Conservation (phyloP, 805 yeast species). For the Lipomyces japonicus region DNA sequence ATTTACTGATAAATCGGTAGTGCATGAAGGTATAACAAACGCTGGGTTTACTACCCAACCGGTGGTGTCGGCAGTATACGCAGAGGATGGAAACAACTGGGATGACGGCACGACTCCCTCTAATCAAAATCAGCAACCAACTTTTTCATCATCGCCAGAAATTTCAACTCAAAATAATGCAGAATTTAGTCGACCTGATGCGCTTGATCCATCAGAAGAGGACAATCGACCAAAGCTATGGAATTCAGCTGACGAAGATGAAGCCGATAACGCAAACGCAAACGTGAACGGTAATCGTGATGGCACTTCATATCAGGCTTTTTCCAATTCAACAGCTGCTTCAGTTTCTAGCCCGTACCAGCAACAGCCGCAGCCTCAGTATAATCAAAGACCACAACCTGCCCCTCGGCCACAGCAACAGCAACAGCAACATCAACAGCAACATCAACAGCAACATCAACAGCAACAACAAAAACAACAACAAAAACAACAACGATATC, state of each 20-base stretch:
- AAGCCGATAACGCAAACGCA: background rate
- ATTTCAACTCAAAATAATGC: background rate
- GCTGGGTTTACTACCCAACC: constrained; percentile 4
- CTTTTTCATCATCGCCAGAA: background rate
- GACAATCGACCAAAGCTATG: constrained; percentile 19
- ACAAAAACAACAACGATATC: background rate
- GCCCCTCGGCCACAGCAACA: constrained; percentile 7
- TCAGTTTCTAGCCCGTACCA: constrained; percentile 3
- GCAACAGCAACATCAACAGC: background rate
- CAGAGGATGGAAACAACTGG: constrained; percentile 18
- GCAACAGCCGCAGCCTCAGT: constrained; percentile 7
- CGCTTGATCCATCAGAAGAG: constrained; percentile 3
- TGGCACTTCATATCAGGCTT: background rate
- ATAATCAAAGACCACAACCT: constrained; percentile 3
- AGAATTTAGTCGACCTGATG: background rate
- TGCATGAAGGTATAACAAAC: background rate
- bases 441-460: background rate
- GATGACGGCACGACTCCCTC: constrained; percentile 2
- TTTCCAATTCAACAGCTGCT: background rate
- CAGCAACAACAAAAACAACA: background rate
- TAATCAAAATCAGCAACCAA: background rate
- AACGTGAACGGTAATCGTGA: too few species aligned
- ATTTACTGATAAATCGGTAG: constrained; percentile 2
- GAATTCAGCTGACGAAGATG: constrained; percentile 19
- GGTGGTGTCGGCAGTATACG: constrained; percentile 8